Conservation (phyloP, 805 yeast species). For the Pichia heedii region DNA sequence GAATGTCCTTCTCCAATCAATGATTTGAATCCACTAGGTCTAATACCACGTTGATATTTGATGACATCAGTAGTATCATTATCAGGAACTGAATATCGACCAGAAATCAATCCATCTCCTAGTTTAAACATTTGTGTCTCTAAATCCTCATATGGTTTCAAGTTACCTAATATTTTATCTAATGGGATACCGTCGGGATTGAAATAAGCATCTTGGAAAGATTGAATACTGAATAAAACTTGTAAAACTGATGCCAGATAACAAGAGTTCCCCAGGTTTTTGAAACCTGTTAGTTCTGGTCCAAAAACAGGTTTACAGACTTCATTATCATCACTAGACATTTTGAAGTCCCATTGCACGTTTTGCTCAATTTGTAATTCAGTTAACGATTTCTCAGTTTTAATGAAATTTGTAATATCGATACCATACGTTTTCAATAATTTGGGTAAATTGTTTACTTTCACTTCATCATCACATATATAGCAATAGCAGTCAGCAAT, state of each 20-base stretch:
- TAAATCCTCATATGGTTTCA: constrained; percentile 55
- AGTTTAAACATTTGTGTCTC: constrained; percentile 71
- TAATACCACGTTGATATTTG: constrained; percentile 65
- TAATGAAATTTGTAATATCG: constrained; percentile 42
- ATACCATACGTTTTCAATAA: constrained; percentile 57
- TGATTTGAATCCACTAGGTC: constrained; percentile 67
- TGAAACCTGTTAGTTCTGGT: constrained; percentile 69
- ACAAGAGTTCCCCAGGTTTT: constrained; percentile 90
- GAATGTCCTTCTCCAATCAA: constrained; percentile 68
- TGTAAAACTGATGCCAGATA: constrained; percentile 80
- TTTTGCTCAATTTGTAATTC: constrained; percentile 93
- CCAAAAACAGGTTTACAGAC: constrained; percentile 63
- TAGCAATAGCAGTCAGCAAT: constrained; percentile 88
- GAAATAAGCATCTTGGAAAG: constrained; percentile 32
- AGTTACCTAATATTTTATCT: constrained; percentile 24
- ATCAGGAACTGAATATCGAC: constrained; percentile 60
- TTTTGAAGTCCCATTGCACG: constrained; percentile 83
- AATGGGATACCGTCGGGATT: constrained; percentile 27
- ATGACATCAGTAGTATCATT: constrained; percentile 30
- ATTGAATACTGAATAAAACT: constrained; percentile 42
- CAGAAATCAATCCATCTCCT: constrained; percentile 70
- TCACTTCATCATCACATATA: constrained; percentile 79
- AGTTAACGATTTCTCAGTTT: constrained; percentile 81
- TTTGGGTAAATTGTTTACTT: constrained; percentile 48
- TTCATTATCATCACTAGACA: constrained; percentile 65